Base-by-base conservation (phyloP, 2,329 filamentous ascomycete genomes). In the Graphilbum sp. region DNA sequence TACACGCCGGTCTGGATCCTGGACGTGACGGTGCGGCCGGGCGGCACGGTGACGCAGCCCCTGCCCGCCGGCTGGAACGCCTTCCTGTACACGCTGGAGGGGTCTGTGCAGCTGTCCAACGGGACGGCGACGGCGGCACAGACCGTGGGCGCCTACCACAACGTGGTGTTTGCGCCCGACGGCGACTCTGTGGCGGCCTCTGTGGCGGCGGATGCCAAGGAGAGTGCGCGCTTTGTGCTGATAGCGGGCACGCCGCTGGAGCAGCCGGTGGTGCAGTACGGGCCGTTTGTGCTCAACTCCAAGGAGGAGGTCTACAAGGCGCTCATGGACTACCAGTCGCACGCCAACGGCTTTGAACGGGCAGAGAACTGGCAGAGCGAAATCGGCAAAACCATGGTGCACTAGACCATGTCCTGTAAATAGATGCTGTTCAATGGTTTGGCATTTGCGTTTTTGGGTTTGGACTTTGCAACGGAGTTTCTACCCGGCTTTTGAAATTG, bases 1-100 rank as follows among this genome's bases (percentile, higher is more conserved):
- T 66, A 96, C 59, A 96, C 88, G 2, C 90, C 90, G 0, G 86
- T 96, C n/a, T 96, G 88, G 88, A 67, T 94, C 44, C 66, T 96
- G 33, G 88, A 96, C 54, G 64, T 95, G 37, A 75, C 72, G 17
- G 72, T 96, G 38, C 62, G 74, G 50, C 86, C 87, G 0, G 88
- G 88, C 38, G 86, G 83, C 34, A 73, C 66, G 42, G 64, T 96
- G 46, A 67, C 64, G 18, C 88, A 96, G 61, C 58, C 71, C 5
- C 53, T 96, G 3, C 88, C 88, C 0, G 60, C 66, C 44, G 79
- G 76, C 21, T 96, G 86, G 84, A 95, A 92, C 55, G 75, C 83
- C 2, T 96, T 96, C 52, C 77, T 79, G 15, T 96, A 95, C 56
- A 79, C 75, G 4, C 65, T 96, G n/a, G 67, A 76, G 42, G 88